A percentile compares a stretch with the other conserved stretches of the same genome.
Conservation (phyloP, 2,329 filamentous ascomycete genomes). For the Phialophora verrucosa region DNA sequence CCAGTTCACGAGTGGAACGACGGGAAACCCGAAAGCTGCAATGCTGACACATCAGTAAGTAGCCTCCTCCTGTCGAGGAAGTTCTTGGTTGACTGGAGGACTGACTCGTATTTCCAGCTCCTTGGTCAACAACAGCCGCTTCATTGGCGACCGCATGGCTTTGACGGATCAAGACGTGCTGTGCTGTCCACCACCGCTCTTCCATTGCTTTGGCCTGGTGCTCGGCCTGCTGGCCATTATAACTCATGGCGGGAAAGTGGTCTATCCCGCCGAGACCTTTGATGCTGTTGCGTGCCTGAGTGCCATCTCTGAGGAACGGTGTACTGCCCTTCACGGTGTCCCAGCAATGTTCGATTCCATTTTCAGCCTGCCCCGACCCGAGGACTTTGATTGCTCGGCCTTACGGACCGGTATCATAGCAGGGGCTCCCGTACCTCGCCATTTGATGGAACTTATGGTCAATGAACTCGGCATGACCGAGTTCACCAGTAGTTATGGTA, state of each 20-base stretch:
- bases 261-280: slow-evolving; percentile 77
- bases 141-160: slow-evolving; percentile 76
- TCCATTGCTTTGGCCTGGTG: slow-evolving; percentile 85
- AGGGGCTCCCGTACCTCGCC: slow-evolving; percentile 75
- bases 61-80: no score
- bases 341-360: slow-evolving; percentile 82
- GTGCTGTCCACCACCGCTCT: slow-evolving; percentile 82
- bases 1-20: slow-evolving; percentile 77
- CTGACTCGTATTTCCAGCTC: slow-evolving; percentile 42
- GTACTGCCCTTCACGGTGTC: slow-evolving; percentile 79
- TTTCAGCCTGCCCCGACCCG: slow-evolving; percentile 56
- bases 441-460: slow-evolving; percentile 75
- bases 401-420: slow-evolving; percentile 80
- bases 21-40: slow-evolving; percentile 73
- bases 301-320: slow-evolving; percentile 69
- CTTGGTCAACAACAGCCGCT: slow-evolving; percentile 67
- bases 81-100: no score
- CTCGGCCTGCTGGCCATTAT: slow-evolving; percentile 74
- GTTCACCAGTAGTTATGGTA: slow-evolving; percentile 69
- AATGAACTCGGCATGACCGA: slow-evolving; percentile 75
- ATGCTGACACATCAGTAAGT: slow-evolving; percentile 73
- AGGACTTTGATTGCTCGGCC: slow-evolving; percentile 55
- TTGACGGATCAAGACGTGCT: slow-evolving; percentile 70
- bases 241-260: slow-evolving; percentile 76
- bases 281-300: slow-evolving; percentile 69